Evolutionary conservation across 495 filamentous ascomycete genomes (phyloP), one percentile per base, ranked within the genome.

Genomic region (Usnea hakonensis): DNA sequence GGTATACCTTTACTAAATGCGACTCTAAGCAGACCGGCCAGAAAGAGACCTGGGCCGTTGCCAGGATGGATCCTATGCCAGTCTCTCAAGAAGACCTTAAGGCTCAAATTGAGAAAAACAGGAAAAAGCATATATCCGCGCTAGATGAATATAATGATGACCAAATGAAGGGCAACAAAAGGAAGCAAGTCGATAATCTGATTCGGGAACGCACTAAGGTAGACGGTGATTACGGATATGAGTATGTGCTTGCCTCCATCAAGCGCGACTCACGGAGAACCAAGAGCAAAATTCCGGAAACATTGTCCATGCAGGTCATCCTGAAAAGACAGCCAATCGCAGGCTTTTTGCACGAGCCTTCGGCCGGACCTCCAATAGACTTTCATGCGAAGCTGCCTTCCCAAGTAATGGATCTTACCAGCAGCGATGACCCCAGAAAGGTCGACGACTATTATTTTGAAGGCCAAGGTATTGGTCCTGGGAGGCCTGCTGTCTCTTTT

Each of bases 31-130:
- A 58, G 13, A n/a, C 33, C 26, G 40, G 56, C 23, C 38, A 33
- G 38, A 43, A 58, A 43, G 38, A 21, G 37, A 58, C 56, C 13
- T 58, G 56, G 56, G 56, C 35, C 40, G 40, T 44, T 35, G 40
- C 38, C 26, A 17, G 28, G 56, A 35, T 40, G 56, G 17, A 11
- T 19, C n/a, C 56, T 5, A 33, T 58, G 56, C 23, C 19, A 16
- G 38, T 58, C 16, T 44, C 23, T 21, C 56, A 46, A 33, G 19
- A 32, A 11, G 21, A 32, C 46, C 38, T 58, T 28, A 41, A 38
- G 30, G 38, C 44, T 30, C 37, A 44, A 5, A 28, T 58, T 5
- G 46, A 58, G 9, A 46, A 37, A 28, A 23, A 57, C 10, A 16
- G 16, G 19, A 32, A 46, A 19, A 58, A 43, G 56, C 14, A 43